These are phyloP conservation scores for Lenzites betulinus DNA, from an alignment of 768 basidiomycete genomes.

Conservation along the genomic window DNA sequence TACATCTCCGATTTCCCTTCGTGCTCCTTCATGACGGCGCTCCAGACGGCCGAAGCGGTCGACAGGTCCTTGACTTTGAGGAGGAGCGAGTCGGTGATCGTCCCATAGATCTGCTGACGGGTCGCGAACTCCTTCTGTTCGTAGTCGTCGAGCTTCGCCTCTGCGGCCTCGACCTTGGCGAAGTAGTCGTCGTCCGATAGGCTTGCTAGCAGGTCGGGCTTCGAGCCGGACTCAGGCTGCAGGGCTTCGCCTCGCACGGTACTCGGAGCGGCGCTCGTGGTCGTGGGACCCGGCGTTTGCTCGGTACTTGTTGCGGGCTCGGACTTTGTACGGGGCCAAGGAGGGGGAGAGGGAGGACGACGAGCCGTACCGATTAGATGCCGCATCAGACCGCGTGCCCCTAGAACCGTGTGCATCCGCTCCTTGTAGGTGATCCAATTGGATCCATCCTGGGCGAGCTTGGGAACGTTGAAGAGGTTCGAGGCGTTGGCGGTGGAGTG, in stretches of 20 bases:
- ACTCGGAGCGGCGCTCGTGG: not conserved
- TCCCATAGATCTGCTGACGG: constrained; percentile 9
- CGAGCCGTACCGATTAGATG: constrained; percentile 3
- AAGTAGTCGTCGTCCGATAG: constrained; percentile 6
- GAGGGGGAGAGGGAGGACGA: constrained; percentile 1
- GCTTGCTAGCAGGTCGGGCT: not conserved
- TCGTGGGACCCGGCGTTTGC: not conserved
- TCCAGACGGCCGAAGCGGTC: not conserved
- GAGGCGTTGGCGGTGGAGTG: not conserved
- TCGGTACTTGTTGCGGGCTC: not conserved
- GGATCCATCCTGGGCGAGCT: not conserved
- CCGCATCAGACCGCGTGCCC: not conserved
- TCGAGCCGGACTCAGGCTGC: not conserved
- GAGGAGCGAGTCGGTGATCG: constrained; percentile 1
- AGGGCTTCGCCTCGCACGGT: not conserved
- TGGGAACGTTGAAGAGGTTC: not conserved
- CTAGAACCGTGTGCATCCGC: not conserved
- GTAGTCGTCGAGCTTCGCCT: not conserved
- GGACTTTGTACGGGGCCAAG: not conserved
- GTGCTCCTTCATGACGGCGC: not conserved
- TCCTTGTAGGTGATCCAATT: constrained; percentile 3
- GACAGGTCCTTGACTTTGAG: not conserved
- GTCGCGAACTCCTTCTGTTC: not conserved
- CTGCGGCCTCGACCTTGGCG: not conserved
- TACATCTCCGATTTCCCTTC: constrained; percentile 6